Base-by-base conservation (phyloP, 345 rosid genomes). In the Eucalyptus brandiana region DNA sequence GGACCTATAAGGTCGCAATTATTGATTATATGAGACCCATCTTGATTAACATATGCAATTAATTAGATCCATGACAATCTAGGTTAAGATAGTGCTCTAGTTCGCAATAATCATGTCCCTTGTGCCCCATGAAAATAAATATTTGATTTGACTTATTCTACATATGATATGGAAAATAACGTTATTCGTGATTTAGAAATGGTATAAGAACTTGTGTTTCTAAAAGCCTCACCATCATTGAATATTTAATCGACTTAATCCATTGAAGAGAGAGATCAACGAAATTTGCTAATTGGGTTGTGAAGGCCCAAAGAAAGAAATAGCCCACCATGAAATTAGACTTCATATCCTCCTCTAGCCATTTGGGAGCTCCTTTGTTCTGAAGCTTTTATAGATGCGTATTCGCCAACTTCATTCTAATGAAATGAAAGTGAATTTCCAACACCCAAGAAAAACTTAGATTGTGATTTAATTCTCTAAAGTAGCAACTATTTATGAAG, bases 101-200 rank as follows among this genome's bases (percentile, higher is more conserved):
- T 76, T 76, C 3, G 47, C 45, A 76, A 72, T 76, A 76, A 72
- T 76, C 81, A 72, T 76, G 45, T 76, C 45, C 47, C 23, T 5
- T 76, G 83, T 76, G 83, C 12, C 47, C 42, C 47, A 21, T 2
- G 3, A 76, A 37, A 76, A 72, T 17, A 72, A 19, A 72, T 72
- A 17, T 76, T 37, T 11, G 83, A 76, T 37, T 76, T 23, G 83
- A 76, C 83, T 40, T 76, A 21, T 37, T 72, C 28, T 76, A 76
- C 16, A 21, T 37, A 10, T 5, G 28, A 37, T 72, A 18, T 72
- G 81, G 14, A 19, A 72, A 34, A 32, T 11, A 17, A 69, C 8
- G 0, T 34, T 37, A 72, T 10, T 76, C 5, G 3, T 24, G 1
- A 19, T 37, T 37, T 0, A 37, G 0, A 76, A 76, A 76, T 12